Conservation (phyloP, 805 yeast species). For the Cyberlindnera samutprakarnensis region DNA sequence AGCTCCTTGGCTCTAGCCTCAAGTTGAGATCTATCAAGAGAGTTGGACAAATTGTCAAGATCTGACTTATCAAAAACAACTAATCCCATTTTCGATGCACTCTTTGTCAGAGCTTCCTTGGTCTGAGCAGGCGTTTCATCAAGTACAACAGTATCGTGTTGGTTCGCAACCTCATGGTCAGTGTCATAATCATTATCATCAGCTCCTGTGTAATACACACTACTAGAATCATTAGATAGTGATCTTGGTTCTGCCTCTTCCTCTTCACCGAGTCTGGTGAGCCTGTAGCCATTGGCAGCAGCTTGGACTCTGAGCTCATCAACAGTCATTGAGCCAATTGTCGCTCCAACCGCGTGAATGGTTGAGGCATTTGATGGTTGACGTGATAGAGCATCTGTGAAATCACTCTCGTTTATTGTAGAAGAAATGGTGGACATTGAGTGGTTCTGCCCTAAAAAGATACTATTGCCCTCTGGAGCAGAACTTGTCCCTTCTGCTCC, state of each 20-base stretch:
- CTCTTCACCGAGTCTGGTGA: constrained; percentile 10
- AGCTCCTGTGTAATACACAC: no score
- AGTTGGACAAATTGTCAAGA: no score
- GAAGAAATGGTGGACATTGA: constrained; percentile 21
- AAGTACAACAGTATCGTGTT: constrained; percentile 6
- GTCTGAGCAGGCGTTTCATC: constrained; percentile 3
- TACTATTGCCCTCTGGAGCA: not conserved
- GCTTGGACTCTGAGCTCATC: constrained; percentile 18
- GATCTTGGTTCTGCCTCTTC: no score
- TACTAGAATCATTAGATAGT: no score
- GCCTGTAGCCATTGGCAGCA: constrained; percentile 9
- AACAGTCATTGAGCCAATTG: constrained; percentile 4
- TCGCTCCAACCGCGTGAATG: constrained; percentile 9
- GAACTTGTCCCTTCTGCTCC: not conserved
- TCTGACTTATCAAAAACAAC: not conserved
- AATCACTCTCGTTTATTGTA: constrained; percentile 21
- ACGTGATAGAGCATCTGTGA: constrained; percentile 24
- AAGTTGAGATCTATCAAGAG: constrained; percentile 2
- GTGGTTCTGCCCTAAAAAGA: constrained; percentile 6
- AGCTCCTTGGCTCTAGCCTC: constrained; percentile 5
- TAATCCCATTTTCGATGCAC: not conserved
- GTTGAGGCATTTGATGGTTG: constrained; percentile 21
- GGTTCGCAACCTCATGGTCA: constrained; percentile 10
- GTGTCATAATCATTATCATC: constrained; percentile 9
- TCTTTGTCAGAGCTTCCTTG: constrained; percentile 4